Evolutionary conservation across 805 yeast species (phyloP), one percentile per base, ranked within the genome.

Genomic region (Suhomyces faveliae): DNA sequence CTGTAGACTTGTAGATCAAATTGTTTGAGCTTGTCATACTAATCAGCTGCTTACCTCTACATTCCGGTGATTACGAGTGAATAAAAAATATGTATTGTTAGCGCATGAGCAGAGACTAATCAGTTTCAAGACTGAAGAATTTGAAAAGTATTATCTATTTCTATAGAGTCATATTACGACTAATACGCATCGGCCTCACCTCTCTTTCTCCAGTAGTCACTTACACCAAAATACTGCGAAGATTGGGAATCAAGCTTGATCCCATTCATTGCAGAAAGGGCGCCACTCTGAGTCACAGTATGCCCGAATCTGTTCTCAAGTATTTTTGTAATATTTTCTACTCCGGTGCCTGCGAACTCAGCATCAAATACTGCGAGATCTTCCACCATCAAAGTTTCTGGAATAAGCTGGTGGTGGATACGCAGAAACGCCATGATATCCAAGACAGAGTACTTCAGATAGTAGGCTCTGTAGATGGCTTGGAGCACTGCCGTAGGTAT

Each of bases 171-270:
- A 10, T 33, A 33, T 15, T 10, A 9, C 13, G 37, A 9, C 30
- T 35, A 85, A 52, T 80, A 84, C 0, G 89, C 94, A 46, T 77
- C 81, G 11, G 90, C 86, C 38, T 68, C 74, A 6, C 95, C 96
- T 41, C 85, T 68, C 62, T 91, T 91, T 48, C 98, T 73, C 96
- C 97, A 92, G 63, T 68, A 88, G 63, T 92, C 98, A 56, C 89
- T 76, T 9, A 90, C 96, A 1, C 96, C 97, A 45, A 81, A 79
- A 70, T 85, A 67, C 50, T 71, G 55, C 41, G 61, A 60, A 35
- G 64, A 57, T 0, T 45, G 68, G 50, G 50, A 72, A 55, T 42
- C 80, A 78, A 82, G 83, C 35, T 58, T 59, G 22, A 73, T 68
- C 1, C 66, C 77, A 53, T 73, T 73, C 76, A 73, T 70, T 0